Conservation (phyloP, 1,284 basidiomycete genomes). For the Fomitopsis palustris region DNA sequence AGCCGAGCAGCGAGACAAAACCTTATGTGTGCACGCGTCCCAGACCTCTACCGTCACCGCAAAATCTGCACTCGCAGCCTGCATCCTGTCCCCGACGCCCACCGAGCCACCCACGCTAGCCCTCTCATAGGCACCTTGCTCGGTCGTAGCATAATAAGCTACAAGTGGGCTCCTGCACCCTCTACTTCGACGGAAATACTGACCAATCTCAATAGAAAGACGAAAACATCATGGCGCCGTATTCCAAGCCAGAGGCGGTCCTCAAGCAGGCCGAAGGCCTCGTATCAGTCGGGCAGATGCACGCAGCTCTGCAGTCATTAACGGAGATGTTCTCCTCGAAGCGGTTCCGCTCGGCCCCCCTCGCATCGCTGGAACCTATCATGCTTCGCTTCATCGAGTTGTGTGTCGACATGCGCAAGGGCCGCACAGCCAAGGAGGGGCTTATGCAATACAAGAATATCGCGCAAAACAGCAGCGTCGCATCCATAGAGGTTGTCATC, state of each 20-base stretch:
- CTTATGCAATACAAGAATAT: slow-evolving; percentile 97
- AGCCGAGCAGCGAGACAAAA: not conserved
- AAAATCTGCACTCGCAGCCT: not conserved
- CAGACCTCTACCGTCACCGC: not conserved
- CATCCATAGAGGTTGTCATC: slow-evolving; percentile 91
- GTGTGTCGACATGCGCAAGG: slow-evolving; percentile 94
- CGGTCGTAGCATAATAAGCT: not conserved
- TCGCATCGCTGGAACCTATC: slow-evolving; percentile 92
- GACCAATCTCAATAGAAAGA: not conserved
- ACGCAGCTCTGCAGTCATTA: slow-evolving; percentile 85
- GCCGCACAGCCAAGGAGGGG: slow-evolving; percentile 91
- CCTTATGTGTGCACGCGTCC: not conserved
- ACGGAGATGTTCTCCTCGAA: slow-evolving; percentile 93
- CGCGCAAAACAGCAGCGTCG: slow-evolving; percentile 89
- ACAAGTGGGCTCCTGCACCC: not conserved
- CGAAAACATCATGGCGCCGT: slow-evolving; percentile 68
- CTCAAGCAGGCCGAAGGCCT: slow-evolving; percentile 92
- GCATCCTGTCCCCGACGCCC: not conserved
- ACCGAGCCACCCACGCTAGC: not conserved
- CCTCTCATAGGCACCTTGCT: not conserved
- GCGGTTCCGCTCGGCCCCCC: slow-evolving; percentile 90
- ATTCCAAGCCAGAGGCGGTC: slow-evolving; percentile 88
- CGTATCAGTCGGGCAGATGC: slow-evolving; percentile 85
- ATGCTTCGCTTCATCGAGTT: slow-evolving; percentile 93
- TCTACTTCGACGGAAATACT: not conserved